Evolutionary conservation across 129 eudicot genomes (phyloP), one percentile per base, ranked within the genome.

Genomic region (Arctium lappa): DNA sequence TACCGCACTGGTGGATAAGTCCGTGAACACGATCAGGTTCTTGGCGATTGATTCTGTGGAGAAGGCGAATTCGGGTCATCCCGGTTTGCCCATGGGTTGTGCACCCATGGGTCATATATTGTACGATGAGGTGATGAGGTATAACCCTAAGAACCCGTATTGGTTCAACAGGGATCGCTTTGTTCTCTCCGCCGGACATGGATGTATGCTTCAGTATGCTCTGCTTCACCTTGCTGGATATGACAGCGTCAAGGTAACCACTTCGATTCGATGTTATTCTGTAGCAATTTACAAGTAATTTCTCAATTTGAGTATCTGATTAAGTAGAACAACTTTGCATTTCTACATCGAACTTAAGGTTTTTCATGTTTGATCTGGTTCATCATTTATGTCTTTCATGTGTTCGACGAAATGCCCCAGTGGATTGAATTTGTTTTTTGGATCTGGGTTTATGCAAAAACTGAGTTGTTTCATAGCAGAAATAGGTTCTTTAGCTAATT

Each of bases 11-110:
- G 89, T 95, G 53, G 97, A 92, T 22, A 89, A 91, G 70, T 92
- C 97, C 7, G 86, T 95, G 75, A 95, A 95, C 87, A 87, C 98
- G 0, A 95, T 95, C 33, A 85, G 98, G 42, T 95, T 95, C 87
- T 62, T 95, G 90, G 95, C 99, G 1, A 90, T 95, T 60, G 99
- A 93, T 83, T 94, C 99, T 12, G 99, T 95, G 8, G 99, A 93
- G 87, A 95, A 95, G 89, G 99, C 99, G 10, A 95, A 95, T 74
- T 95, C 98, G 79, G 99, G 99, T 66, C 99, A 95, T 77, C 99
- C 98, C 72, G 99, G 99, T 81, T 31, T 95, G 72, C 99, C 99
- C 82, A 96, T 96, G 98, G 98, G 99, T 1, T 96, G 99, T 87
- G 99, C 99, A 9, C 99, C 99, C 73, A 93, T 96, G 98, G 99